Percentiles rank a stretch among this genome's conserved stretches.
Evolutionary conservation across 495 filamentous ascomycete genomes (phyloP).

Genomic region (Neurospora sp.): DNA sequence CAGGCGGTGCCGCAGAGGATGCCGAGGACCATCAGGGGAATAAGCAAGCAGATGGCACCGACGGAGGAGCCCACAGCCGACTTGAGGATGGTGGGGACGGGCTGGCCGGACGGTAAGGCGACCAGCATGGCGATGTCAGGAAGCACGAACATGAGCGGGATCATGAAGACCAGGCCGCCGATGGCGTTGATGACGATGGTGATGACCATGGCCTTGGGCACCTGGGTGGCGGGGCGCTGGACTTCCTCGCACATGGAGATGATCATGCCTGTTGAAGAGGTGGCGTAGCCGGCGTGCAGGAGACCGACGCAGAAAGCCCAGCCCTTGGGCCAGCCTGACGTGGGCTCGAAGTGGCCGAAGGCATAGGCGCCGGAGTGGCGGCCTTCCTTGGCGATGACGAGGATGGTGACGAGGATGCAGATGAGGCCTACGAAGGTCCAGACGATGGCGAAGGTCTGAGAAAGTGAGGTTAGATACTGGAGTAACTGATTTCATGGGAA

Average conservation of each 20-base stretch:
- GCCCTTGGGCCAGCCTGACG: constrained; percentile 38
- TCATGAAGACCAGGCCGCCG: constrained; percentile 39
- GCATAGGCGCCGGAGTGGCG: constrained; percentile 30
- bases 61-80: constrained; percentile 34
- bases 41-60: constrained; percentile 35
- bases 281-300: constrained; percentile 40
- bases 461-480: neutral
- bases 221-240: constrained; percentile 34
- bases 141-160: constrained; percentile 41
- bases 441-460: constrained; percentile 40
- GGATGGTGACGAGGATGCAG: constrained; percentile 32
- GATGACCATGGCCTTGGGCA: constrained; percentile 42
- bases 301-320: constrained; percentile 42
- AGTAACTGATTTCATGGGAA: neutral
- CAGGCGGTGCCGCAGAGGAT: constrained; percentile 54
- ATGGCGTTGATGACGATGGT: constrained; percentile 39
- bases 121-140: constrained; percentile 36
- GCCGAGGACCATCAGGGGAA: constrained; percentile 39
- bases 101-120: constrained; percentile 28
- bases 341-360: constrained; percentile 35
- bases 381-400: constrained; percentile 36
- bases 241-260: constrained; percentile 45
- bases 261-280: constrained; percentile 45
- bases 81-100: constrained; percentile 37
- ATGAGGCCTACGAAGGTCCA: constrained; percentile 41